Percentiles rank a stretch among this genome's conserved stretches.
These are phyloP conservation scores for Suillus ampliporus DNA, from an alignment of 768 basidiomycete genomes.

Conservation along the genomic window DNA sequence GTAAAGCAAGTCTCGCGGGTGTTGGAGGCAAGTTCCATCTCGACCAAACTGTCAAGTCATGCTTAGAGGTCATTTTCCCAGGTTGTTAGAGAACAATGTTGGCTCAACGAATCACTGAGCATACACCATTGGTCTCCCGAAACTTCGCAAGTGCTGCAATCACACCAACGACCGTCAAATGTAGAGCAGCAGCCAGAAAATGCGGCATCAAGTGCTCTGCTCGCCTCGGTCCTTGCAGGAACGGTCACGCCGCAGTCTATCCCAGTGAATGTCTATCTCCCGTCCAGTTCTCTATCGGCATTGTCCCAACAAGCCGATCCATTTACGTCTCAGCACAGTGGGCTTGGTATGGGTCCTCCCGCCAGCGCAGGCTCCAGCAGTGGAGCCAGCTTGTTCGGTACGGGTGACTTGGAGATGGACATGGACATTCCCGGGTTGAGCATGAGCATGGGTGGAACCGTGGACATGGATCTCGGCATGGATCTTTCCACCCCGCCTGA, in stretches of 20 bases:
- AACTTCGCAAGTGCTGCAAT: slow-evolving; percentile 13
- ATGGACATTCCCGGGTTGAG: slow-evolving; percentile 43
- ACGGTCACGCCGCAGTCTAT: slow-evolving; percentile 44
- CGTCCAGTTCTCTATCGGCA: slow-evolving; percentile 39
- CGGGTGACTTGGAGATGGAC: slow-evolving; percentile 39
- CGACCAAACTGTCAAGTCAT: background rate
- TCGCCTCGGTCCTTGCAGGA: slow-evolving; percentile 72
- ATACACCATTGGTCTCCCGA: slow-evolving; percentile 70
- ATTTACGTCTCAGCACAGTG: slow-evolving; percentile 20
- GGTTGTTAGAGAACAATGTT: slow-evolving; percentile 84
- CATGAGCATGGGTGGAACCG: slow-evolving; percentile 39
- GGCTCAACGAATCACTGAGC: slow-evolving; percentile 76
- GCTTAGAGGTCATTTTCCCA: slow-evolving; percentile 28
- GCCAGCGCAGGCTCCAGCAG: slow-evolving; percentile 28
- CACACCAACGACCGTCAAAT: background rate
- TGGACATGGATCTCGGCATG: slow-evolving; percentile 37
- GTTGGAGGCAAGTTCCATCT: slow-evolving; percentile 57
- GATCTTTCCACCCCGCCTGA: slow-evolving; percentile 23
- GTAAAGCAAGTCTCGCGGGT: slow-evolving; percentile 79
- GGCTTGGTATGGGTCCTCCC: slow-evolving; percentile 32
- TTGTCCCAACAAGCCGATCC: slow-evolving; percentile 20
- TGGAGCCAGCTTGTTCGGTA: slow-evolving; percentile 35
- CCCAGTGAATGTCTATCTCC: slow-evolving; percentile 74
- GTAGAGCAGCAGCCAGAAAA: slow-evolving; percentile 25
- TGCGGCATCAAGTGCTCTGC: slow-evolving; percentile 56